phyloP scores from a whole-genome alignment of 805 yeast species.

The Candida koratica region DNA sequence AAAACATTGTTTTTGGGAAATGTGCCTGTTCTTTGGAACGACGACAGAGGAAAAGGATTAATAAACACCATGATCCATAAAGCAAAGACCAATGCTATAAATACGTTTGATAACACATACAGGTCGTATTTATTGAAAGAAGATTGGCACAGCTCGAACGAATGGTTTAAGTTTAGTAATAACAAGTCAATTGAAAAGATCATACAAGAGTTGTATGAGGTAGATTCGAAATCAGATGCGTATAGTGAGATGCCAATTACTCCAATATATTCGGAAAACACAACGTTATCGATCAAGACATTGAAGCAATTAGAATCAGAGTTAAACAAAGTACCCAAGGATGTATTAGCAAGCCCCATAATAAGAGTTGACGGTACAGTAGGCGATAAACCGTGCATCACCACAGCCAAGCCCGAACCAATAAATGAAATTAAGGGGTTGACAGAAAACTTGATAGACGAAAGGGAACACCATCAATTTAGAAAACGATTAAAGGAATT shows the following conservation, averaged over 20 bases:
- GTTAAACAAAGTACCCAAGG: not conserved
- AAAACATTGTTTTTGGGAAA: constrained; percentile 51
- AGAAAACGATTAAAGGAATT: constrained; percentile 21
- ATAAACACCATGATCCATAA: constrained; percentile 14
- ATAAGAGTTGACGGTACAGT: not conserved
- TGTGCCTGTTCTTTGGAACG: constrained; percentile 55
- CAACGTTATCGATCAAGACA: no score
- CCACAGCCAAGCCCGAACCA: constrained; percentile 24
- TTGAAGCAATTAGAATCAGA: not conserved
- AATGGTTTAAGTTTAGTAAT: constrained; percentile 1
- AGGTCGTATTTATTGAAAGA: not conserved
- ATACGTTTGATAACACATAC: constrained; percentile 10
- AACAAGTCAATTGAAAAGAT: constrained; percentile 4
- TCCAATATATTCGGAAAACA: constrained; percentile 2
- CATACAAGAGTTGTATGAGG: constrained; percentile 1
- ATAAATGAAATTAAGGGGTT: constrained; percentile 10
- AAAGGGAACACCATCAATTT: constrained; percentile 11
- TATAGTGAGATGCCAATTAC: not conserved
- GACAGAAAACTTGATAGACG: constrained; percentile 12
- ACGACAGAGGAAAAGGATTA: constrained; percentile 30
- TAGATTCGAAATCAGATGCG: not conserved
- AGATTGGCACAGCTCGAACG: not conserved
- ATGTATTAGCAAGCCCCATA: not conserved
- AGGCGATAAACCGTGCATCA: not conserved
- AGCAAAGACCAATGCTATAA: constrained; percentile 15